Conservation (phyloP, 2,329 filamentous ascomycete genomes). For the Phyllosticta paracitricarpa region DNA sequence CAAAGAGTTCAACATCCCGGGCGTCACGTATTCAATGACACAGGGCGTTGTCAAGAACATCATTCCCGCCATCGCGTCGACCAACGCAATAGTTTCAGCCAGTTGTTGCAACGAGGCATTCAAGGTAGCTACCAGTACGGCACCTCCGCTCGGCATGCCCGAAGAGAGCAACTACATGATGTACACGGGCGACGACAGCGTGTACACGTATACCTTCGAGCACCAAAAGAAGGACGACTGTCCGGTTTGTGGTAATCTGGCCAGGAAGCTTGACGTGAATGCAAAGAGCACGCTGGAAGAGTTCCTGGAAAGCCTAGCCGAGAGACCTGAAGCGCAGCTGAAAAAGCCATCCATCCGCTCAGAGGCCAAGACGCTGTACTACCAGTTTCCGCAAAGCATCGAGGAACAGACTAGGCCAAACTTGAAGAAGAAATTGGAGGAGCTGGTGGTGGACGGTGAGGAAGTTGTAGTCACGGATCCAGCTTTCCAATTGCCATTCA, state of each 20-base stretch:
- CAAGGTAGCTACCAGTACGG: constrained; percentile 78
- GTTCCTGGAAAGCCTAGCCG: constrained; percentile 73
- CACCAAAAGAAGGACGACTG: constrained; percentile 92
- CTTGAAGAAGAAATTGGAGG: constrained; percentile 63
- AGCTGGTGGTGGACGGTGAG: constrained; percentile 71
- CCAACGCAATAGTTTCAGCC: constrained; percentile 92
- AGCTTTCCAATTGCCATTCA: constrained; percentile 68
- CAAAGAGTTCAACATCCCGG: constrained; percentile 77
- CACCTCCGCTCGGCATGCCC: constrained; percentile 66
- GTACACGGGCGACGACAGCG: constrained; percentile 91
- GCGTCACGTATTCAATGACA: constrained; percentile 89
- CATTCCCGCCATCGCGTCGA: constrained; percentile 95
- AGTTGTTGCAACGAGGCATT: constrained; percentile 95
- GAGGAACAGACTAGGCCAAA: constrained; percentile 80
- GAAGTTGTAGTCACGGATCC: constrained; percentile 89
- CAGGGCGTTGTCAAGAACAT: constrained; percentile 99
- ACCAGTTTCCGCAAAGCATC: constrained; percentile 70
- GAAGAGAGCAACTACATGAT: constrained; percentile 84
- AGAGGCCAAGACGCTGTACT: constrained; percentile 79
- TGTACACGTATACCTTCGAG: constrained; percentile 96
- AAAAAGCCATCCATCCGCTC: constrained; percentile 84
- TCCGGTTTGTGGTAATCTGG: constrained; percentile 79
- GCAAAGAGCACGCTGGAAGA: constrained; percentile 65
- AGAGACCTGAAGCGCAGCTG: constrained; percentile 78
- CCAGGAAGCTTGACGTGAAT: constrained; percentile 65